A percentile compares a stretch with the other conserved stretches of the same genome.
Conservation (phyloP, 345 rosid genomes). For the Turritis glabra region DNA sequence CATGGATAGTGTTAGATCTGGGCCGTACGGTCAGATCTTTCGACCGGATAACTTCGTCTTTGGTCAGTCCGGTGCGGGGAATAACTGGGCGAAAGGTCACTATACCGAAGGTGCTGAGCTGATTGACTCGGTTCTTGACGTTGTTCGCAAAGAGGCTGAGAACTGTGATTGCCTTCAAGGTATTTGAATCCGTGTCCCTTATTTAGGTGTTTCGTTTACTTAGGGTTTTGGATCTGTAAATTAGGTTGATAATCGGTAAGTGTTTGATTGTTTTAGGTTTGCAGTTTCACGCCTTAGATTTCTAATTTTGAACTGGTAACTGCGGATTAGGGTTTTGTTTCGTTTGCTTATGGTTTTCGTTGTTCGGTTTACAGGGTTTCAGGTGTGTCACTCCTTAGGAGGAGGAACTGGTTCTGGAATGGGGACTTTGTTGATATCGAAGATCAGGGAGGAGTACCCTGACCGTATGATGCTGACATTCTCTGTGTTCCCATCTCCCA, state of each 20-base stretch:
- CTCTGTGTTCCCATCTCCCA: conserved; percentile 65
- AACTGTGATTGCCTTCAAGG: conserved; percentile 73
- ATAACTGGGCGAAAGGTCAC: conserved; percentile 69
- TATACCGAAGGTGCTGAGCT: conserved; percentile 68
- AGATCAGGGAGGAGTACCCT: conserved; percentile 68
- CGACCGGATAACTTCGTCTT: conserved; percentile 62
- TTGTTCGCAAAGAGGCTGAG: conserved; percentile 65
- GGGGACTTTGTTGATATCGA: conserved; percentile 68
- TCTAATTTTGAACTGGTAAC: background rate
- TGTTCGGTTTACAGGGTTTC: conserved; percentile 44
- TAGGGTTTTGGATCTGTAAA: background rate
- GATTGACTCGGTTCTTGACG: conserved; percentile 63
- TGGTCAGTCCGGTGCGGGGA: conserved; percentile 63
- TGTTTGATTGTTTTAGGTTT: background rate
- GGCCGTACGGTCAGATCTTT: conserved; percentile 62
- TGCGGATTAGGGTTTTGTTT: background rate
- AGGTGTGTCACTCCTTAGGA: conserved; percentile 66
- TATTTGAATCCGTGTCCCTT: background rate
- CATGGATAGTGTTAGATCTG: conserved; percentile 64
- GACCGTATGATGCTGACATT: conserved; percentile 71
- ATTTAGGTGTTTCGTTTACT: background rate
- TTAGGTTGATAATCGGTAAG: background rate
- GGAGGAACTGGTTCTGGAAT: conserved; percentile 70
- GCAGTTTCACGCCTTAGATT: background rate
- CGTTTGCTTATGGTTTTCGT: background rate